Base-by-base conservation (phyloP, 2,329 filamentous ascomycete species). In the Aureobasidium melanogenum region DNA sequence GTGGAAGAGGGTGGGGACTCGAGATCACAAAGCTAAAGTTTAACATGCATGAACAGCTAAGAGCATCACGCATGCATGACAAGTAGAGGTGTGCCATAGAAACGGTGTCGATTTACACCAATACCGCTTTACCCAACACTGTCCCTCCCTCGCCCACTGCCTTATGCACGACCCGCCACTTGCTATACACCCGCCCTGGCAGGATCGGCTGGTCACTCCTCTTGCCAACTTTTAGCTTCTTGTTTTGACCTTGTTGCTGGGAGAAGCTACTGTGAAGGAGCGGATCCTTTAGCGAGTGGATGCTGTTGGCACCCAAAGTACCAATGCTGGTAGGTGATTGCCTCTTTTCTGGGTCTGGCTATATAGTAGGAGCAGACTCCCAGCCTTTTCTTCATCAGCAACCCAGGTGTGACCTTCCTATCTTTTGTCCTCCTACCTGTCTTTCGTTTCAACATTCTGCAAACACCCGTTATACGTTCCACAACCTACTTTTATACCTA, bases 41-140 rank as follows among this genome's bases (percentile, higher is more conserved):
- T 14, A 36, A 47, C 54, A 46, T 57, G 54, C 54, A 57, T 57
- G 54, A 47, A 47, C 54, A 47, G 54, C 54, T 57, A 57, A 44
- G 39, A 57, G 39, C 30, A 57, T 24, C 14, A 19, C n/a, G 30
- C 41, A 57, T 57, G 54, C 54, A 57, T 47, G 30, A 47, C 41
- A 57, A 41, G 41, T 57, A 43, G 41, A 47, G 39, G 52, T 43
- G 52, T 56, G 52, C 52, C 52, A 56, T 56, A n/a, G 52, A 43
- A 44, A 32, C 52, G 52, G 52, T 22, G 41, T 54, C 22, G 50
- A 55, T 55, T 36, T 38, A 10, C 51, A n/a, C 38, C 51, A 44
- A 26, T 22, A 57, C 22, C 41, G 32, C 41, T 46, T 38, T 38
- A 32, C 32, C 30, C 41, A 56, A 56, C 38, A 28, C 32, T 24